Percentiles rank a stretch among this genome's conserved stretches.
phyloP scores from a whole-genome alignment of 768 basidiomycete genomes.

The Boletus rex-veris region DNA sequence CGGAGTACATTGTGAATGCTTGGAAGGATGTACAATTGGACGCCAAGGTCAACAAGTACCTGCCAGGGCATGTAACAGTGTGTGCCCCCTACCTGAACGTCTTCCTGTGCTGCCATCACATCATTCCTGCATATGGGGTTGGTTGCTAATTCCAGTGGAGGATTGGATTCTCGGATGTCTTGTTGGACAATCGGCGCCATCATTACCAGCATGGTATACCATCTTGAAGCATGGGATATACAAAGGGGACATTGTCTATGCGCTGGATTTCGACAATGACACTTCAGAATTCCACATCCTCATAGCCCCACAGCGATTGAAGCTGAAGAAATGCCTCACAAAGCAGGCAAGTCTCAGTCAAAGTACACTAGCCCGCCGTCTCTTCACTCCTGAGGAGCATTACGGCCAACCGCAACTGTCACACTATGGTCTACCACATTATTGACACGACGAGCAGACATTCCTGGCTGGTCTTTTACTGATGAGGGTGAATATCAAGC shows the following conservation, averaged over 20 bases:
- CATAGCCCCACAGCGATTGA: not conserved
- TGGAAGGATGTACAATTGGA: not conserved
- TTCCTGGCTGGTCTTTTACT: not conserved
- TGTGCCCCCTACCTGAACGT: not conserved
- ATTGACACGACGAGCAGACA: not conserved
- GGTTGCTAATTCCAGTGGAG: not conserved
- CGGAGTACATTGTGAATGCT: not conserved
- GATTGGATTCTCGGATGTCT: not conserved
- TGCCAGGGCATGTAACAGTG: not conserved
- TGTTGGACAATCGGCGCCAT: rapidly evolving
- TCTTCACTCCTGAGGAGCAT: not conserved
- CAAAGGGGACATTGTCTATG: not conserved
- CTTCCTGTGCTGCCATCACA: not conserved
- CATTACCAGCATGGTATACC: not conserved
- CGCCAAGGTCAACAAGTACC: not conserved
- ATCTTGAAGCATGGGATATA: not conserved
- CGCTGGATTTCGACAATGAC: not conserved
- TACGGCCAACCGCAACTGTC: not conserved
- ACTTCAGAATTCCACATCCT: not conserved
- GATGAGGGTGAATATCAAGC: not conserved
- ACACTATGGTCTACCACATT: too few species aligned
- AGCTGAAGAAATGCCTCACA: not conserved
- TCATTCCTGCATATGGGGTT: not conserved
- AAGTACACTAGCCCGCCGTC: not conserved
- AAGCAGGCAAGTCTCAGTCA: not conserved